Base-by-base conservation (phyloP, 345 rosid genomes). In the Pugionium cornutum region DNA sequence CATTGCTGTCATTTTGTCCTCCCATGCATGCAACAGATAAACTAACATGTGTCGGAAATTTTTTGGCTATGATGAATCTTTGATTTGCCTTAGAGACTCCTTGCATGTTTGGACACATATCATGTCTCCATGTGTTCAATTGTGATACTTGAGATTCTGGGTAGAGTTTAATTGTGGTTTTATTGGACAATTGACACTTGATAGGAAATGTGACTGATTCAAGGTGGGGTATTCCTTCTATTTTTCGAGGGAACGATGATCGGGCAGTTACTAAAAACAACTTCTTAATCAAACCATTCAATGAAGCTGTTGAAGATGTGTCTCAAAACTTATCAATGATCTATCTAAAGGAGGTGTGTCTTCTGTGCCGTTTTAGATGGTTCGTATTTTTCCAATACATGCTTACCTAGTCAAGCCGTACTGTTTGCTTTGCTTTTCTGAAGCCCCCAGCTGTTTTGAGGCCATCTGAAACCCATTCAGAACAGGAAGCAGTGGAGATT, bases 381-480 rank as follows among this genome's bases (percentile, higher is more conserved):
- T 56, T 42, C 69, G 2, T 57, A 47, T 44, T 34, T 18, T 49
- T 42, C 40, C 25, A 29, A 29, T 61, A 47, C 46, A 40, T 50
- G 39, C 66, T 18, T 25, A 27, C 37, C 4, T 41, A 29, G 68
- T 65, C 47, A 60, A 33, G 76, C 46, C 52, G 69, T 25, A 36
- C 27, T 62, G 33, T 55, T 66, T 66, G 32, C 62, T 53, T 76
- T 78, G 45, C 54, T 44, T 51, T 63, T 46, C 53, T 63, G 46
- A 75, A 94, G 99, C 97, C 99, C 52, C 99, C 99, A 70, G 73
- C 91, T 35, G 68, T 88, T 66, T 77, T 94, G 82, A 84, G 87
- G 80, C 98, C 98, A 26, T 67, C 86, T 11, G 98, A 95, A 72
- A 77, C 69, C 83, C 87, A 78, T 58, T 85, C 98, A n/a, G 98